Conservation (phyloP, 257 asterid species). For the Nyctanthes arbortristis region DNA sequence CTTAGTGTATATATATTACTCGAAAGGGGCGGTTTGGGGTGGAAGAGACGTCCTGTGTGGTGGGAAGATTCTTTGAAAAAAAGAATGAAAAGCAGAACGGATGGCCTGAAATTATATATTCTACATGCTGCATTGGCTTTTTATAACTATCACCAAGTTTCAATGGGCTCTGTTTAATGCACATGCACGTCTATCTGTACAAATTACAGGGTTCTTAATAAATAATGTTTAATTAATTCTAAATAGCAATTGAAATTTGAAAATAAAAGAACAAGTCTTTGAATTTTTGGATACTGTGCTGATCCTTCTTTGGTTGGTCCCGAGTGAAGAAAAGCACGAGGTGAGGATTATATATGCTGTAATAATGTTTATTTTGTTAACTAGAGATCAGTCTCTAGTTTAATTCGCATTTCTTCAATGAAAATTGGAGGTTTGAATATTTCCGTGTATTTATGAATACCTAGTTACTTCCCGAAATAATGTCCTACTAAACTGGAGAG, state of each 20-base stretch:
- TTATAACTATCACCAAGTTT: neutral
- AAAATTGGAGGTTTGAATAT: too few species aligned
- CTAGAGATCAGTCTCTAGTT: too few species aligned
- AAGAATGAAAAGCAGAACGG: conserved; percentile 22
- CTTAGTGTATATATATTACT: neutral
- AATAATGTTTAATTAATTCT: neutral
- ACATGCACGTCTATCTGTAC: neutral
- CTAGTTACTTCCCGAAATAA: too few species aligned
- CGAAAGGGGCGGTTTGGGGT: neutral
- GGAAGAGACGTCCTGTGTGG: conserved; percentile 17
- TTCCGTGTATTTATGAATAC: too few species aligned
- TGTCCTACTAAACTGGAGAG: too few species aligned
- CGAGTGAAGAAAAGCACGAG: too few species aligned
- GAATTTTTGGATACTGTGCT: neutral
- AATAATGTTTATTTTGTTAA: too few species aligned
- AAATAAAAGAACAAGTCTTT: too few species aligned
- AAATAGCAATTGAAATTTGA: neutral
- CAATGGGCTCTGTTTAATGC: neutral
- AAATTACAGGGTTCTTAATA: neutral
- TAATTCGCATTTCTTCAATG: too few species aligned
- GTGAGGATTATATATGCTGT: too few species aligned
- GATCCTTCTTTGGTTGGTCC: too few species aligned
- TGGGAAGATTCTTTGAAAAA: conserved; percentile 24
- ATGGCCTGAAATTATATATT: conserved; percentile 28
- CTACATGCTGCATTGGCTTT: conserved; percentile 20